Percentiles rank a stretch among this genome's conserved stretches.
phyloP scores from a whole-genome alignment of 2,329 filamentous ascomycete genomes.

The Pyricularia sp. region DNA sequence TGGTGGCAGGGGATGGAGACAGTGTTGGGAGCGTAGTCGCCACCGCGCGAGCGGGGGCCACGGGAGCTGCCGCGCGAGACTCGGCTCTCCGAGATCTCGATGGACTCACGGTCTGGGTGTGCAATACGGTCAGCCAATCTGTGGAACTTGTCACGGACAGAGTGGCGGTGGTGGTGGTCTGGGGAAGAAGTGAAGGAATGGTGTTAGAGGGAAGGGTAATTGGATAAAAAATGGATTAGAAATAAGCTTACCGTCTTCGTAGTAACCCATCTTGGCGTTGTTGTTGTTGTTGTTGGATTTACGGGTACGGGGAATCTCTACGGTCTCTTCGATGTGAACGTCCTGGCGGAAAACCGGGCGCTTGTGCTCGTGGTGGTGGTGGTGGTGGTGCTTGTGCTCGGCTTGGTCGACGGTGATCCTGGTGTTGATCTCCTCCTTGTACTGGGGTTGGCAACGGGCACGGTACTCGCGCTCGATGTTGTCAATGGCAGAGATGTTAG shows the following conservation, averaged over 20 bases:
- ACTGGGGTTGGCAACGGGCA: slow-evolving; percentile 46
- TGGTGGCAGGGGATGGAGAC: slow-evolving; percentile 99
- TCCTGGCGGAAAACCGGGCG: slow-evolving; percentile 43
- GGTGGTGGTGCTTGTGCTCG: not conserved
- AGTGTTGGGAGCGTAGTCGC: slow-evolving; percentile 55
- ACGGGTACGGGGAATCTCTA: slow-evolving; percentile 38
- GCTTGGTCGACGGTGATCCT: slow-evolving; percentile 28
- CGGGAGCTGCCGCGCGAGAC: slow-evolving; percentile 20
- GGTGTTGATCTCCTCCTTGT: slow-evolving; percentile 27
- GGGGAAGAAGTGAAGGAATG: slow-evolving; percentile 6
- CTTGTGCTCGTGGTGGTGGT: slow-evolving; percentile 9
- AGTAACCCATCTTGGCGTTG: slow-evolving; percentile 54
- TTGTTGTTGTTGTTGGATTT: slow-evolving; percentile 20
- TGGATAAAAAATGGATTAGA: slow-evolving; percentile 18
- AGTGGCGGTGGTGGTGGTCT: slow-evolving; percentile 43
- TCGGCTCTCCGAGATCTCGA: slow-evolving; percentile 37
- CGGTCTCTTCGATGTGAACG: slow-evolving; percentile 56
- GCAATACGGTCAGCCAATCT: slow-evolving; percentile 47
- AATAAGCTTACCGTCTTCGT: slow-evolving; percentile 42
- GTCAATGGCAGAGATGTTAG: slow-evolving; percentile 45
- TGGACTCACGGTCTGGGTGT: slow-evolving; percentile 38
- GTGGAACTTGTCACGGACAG: slow-evolving; percentile 43
- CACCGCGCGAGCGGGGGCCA: slow-evolving; percentile 19
- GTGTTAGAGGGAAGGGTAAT: slow-evolving; percentile 7
- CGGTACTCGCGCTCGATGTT: slow-evolving; percentile 58